phyloP scores from a whole-genome alignment of 805 yeast species.

The Aciculoconidium aculeatum region DNA sequence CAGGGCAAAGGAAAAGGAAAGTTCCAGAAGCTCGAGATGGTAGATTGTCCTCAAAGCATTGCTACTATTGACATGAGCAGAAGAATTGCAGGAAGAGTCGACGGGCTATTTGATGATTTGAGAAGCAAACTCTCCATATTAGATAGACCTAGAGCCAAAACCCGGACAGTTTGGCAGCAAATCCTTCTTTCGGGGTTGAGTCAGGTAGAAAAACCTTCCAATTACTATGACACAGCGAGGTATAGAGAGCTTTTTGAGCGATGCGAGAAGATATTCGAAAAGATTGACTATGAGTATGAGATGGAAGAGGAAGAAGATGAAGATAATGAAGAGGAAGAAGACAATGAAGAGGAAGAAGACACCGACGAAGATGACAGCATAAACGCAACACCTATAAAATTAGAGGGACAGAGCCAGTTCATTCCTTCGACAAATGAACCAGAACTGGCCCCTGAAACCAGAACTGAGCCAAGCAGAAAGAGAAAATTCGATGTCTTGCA shows the following conservation, averaged over 20 bases:
- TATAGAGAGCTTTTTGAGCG: constrained; percentile 14
- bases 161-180: constrained; percentile 23
- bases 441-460: no score
- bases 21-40: constrained; percentile 3
- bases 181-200: constrained; percentile 19
- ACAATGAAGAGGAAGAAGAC: constrained; percentile 4
- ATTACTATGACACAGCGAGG: constrained; percentile 5
- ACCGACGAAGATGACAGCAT: constrained; percentile 7
- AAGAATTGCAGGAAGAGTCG: constrained; percentile 8
- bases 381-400: no score
- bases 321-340: constrained; percentile 5
- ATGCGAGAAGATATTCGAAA: constrained; percentile 22
- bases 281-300: constrained; percentile 22
- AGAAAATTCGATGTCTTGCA: constrained; percentile 5
- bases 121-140: not conserved
- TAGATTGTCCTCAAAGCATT: constrained; percentile 2
- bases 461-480: no score
- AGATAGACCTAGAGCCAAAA: no score
- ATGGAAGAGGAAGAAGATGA: constrained; percentile 14
- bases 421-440: no score
- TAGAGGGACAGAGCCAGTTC: no score
- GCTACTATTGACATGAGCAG: constrained; percentile 6
- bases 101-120: constrained; percentile 7
- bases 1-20: constrained; percentile 1
- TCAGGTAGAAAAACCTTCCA: constrained; percentile 10